Evolutionary conservation across 306 rosid species (phyloP).

Genomic region (Pyrus communis): DNA sequence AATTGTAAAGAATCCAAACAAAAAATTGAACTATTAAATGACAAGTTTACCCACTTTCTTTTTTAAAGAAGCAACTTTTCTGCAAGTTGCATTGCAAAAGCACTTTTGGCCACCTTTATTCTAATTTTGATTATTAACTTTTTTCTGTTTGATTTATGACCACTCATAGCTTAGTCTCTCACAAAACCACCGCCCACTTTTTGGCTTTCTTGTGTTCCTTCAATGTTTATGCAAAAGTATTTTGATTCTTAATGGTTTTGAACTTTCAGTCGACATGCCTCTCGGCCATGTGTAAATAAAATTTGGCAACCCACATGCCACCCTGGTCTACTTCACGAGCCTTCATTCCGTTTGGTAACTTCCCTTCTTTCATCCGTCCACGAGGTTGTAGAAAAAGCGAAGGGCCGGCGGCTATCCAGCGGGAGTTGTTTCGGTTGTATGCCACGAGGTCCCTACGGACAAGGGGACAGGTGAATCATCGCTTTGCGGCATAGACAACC

Average conservation of each 20-base stretch:
- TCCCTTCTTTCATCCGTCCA: too few species aligned
- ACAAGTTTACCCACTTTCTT: constrained; percentile 26
- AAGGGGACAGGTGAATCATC: background rate
- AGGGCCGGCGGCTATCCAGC: too few species aligned
- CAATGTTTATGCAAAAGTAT: background rate
- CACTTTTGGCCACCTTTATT: constrained; percentile 40
- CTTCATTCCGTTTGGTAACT: too few species aligned
- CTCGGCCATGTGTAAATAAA: background rate
- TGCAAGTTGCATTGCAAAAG: constrained; percentile 39
- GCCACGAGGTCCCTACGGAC: background rate
- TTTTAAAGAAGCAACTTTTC: constrained; percentile 19
- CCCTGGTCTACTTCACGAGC: too few species aligned
- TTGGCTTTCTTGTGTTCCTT: constrained; percentile 6
- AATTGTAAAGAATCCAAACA: background rate
- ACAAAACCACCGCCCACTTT: background rate
- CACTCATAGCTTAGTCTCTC: constrained; percentile 14
- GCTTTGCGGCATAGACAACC: background rate
- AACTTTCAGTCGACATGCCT: background rate
- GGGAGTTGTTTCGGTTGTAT: background rate
- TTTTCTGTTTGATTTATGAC: constrained; percentile 22
- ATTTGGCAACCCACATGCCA: background rate
- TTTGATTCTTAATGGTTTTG: constrained; percentile 10
- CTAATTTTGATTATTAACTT: constrained; percentile 13
- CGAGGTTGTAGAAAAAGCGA: too few species aligned
- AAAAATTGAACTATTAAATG: constrained; percentile 7